A percentile compares a stretch with the other conserved stretches of the same genome.
These are phyloP conservation scores for Phytophthora uliginosa DNA, from an alignment of 352 stramenopile genomes.

Conservation along the genomic window DNA sequence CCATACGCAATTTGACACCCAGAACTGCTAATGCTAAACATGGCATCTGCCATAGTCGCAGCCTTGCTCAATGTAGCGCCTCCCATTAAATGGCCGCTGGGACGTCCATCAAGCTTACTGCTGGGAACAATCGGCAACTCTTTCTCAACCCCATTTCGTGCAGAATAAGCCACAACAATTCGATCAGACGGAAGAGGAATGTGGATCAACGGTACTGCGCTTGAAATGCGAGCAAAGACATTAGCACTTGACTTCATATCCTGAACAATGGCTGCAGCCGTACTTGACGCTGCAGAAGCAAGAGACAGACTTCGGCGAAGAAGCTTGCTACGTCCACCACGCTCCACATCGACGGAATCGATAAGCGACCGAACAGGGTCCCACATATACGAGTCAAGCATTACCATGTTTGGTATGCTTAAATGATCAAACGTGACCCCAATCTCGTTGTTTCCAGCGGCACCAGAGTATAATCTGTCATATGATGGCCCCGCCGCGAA, in stretches of 20 bases:
- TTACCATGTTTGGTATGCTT: conserved; percentile 51
- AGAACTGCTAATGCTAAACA: conserved; percentile 59
- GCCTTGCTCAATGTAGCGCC: conserved; percentile 37
- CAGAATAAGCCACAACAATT: conserved; percentile 63
- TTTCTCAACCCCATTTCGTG: conserved; percentile 43
- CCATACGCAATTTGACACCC: conserved; percentile 64
- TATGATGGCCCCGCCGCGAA: conserved; percentile 70
- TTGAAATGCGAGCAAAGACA: conserved; percentile 66
- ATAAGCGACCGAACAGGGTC: conserved; percentile 75
- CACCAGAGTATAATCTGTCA: conserved; percentile 64
- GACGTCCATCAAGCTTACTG: conserved; percentile 65
- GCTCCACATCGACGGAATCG: conserved; percentile 75
- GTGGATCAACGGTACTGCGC: conserved; percentile 56
- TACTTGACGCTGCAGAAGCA: conserved; percentile 66
- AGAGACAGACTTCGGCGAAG: conserved; percentile 63
- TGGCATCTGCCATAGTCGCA: conserved; percentile 45
- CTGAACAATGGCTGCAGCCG: conserved; percentile 74
- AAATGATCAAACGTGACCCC: conserved; percentile 61
- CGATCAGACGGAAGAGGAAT: conserved; percentile 58
- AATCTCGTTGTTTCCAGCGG: conserved; percentile 60
- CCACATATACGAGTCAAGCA: conserved; percentile 74
- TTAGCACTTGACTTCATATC: conserved; percentile 71
- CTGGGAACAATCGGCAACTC: conserved; percentile 59
- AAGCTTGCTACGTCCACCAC: conserved; percentile 53
- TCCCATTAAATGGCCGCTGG: conserved; percentile 67